phyloP scores from a whole-genome alignment of 2,329 filamentous ascomycete species.

The Tolypocladium paradoxum region DNA sequence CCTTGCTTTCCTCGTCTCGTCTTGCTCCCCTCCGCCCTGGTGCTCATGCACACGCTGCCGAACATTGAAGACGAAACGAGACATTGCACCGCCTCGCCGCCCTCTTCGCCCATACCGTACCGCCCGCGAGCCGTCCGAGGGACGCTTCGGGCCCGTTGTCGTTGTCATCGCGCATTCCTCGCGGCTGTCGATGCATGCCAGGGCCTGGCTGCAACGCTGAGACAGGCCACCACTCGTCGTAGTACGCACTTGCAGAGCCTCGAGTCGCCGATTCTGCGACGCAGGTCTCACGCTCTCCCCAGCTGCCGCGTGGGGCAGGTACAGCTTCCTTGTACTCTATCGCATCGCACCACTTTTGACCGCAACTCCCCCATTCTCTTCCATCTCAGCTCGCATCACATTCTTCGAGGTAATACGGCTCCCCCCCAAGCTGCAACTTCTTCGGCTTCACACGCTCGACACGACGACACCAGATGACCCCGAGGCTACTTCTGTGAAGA shows the following conservation, averaged over 20 bases:
- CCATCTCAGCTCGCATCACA: background rate
- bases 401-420: background rate
- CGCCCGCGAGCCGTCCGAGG: background rate
- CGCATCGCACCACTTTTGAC: background rate
- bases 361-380: background rate
- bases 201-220: background rate
- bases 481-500: background rate
- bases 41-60: background rate
- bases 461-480: background rate
- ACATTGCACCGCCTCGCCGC: background rate
- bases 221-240: background rate
- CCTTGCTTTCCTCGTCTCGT: background rate
- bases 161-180: background rate
- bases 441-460: background rate
- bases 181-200: background rate
- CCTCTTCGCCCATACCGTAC: background rate
- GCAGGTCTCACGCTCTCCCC: too few relatives aligned
- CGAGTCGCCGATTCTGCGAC: too few relatives aligned
- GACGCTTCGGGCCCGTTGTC: background rate
- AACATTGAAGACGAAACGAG: background rate
- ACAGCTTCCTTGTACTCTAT: background rate
- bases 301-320: background rate
- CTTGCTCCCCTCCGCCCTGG: background rate
- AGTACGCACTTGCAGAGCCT: too few relatives aligned
- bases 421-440: background rate